A percentile compares a stretch with the other conserved stretches of the same genome.
phyloP scores from a whole-genome alignment of 23 red algal species.

The Gracilaria gracilis region DNA sequence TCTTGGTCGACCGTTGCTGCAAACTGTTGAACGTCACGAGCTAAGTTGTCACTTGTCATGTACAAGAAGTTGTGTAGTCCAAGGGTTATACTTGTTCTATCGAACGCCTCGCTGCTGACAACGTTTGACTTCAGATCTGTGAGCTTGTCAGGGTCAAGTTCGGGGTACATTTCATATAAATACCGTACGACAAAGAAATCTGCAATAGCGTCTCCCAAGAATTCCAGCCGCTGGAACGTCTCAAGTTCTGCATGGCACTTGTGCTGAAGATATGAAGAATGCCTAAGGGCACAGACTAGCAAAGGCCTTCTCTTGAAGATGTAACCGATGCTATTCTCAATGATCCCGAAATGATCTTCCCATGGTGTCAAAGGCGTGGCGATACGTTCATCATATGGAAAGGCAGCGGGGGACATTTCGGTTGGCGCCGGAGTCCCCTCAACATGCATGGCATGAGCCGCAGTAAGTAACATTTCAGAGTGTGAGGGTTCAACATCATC shows the following conservation, averaged over 20 bases:
- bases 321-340: slow-evolving; percentile 64
- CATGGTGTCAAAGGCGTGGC: slow-evolving; percentile 48
- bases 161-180: too few species aligned
- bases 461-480: slow-evolving; percentile 61
- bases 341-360: slow-evolving; percentile 61
- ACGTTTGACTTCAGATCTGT: too few species aligned
- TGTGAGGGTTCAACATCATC: slow-evolving; percentile 60
- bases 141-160: too few species aligned
- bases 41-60: background rate
- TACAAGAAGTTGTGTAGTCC: slow-evolving; percentile 76
- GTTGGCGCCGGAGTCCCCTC: slow-evolving; percentile 23
- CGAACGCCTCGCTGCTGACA: slow-evolving; percentile 71
- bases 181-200: slow-evolving; percentile 68
- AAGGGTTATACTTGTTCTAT: slow-evolving; percentile 40
- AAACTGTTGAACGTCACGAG: slow-evolving; percentile 54
- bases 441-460: slow-evolving; percentile 64
- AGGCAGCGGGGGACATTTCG: slow-evolving; percentile 28
- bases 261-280: slow-evolving; percentile 41
- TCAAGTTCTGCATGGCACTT: slow-evolving; percentile 12
- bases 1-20: slow-evolving; percentile 32
- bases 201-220: slow-evolving; percentile 71
- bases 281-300: too few species aligned
- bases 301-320: too few species aligned
- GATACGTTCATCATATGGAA: too few species aligned
- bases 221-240: slow-evolving; percentile 75